Evolutionary conservation across 2,329 filamentous ascomycete species (phyloP).

Genomic region (Claviceps digitariae): DNA sequence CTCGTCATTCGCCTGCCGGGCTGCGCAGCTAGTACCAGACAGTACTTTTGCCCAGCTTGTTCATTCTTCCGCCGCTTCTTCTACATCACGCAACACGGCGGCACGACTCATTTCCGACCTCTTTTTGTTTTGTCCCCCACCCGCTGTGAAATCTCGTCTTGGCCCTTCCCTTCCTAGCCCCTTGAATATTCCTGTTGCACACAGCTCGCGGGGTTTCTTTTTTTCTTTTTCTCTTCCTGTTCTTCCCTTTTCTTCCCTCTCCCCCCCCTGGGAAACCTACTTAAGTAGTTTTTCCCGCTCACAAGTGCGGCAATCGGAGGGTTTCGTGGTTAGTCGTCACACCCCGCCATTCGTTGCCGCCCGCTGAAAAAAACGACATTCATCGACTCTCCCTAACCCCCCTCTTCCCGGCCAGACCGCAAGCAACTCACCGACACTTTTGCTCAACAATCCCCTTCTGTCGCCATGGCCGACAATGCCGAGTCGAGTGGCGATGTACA

Average conservation of each 20-base stretch:
- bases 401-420: neutral
- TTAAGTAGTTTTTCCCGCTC: neutral
- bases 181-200: neutral
- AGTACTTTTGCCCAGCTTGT: neutral
- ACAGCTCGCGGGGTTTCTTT: neutral
- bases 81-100: neutral
- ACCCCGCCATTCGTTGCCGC: neutral
- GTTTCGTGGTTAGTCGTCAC: neutral
- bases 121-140: neutral
- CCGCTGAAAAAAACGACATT: neutral
- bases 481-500: conserved; percentile 53
- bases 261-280: too few species aligned
- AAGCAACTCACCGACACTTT: neutral
- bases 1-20: neutral
- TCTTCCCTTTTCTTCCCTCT: neutral
- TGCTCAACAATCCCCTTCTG: neutral
- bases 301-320: neutral
- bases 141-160: too few species aligned
- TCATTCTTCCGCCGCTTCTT: neutral
- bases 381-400: neutral
- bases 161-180: neutral
- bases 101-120: neutral
- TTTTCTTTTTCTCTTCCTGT: too few species aligned
- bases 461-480: conserved; percentile 51
- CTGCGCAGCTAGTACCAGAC: neutral